Evolutionary conservation across 2,329 filamentous ascomycete species (phyloP).

Genomic region (Cercospora sesami): DNA sequence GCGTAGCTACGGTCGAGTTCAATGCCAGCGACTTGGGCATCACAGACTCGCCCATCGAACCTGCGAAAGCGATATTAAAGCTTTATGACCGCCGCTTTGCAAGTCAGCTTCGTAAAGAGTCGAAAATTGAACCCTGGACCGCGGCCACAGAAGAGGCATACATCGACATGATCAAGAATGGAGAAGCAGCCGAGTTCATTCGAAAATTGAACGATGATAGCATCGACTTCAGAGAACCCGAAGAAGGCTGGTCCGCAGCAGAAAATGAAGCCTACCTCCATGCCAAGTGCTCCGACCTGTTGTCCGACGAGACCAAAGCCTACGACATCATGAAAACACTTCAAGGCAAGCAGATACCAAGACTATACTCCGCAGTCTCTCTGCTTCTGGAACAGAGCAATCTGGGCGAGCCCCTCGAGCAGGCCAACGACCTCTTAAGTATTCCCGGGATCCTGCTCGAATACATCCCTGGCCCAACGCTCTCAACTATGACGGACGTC

Average conservation of each 20-base stretch:
- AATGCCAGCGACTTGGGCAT: not conserved
- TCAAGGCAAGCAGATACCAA: not conserved
- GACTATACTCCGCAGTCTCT: not conserved
- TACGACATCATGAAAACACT: not conserved
- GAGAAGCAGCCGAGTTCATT: constrained; percentile 5
- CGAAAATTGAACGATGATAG: constrained; percentile 1
- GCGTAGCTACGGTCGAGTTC: not conserved
- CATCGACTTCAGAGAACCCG: constrained; percentile 11
- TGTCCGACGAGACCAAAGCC: not conserved
- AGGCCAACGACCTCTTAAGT: not conserved
- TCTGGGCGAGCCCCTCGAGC: not conserved
- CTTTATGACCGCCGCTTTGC: constrained; percentile 15
- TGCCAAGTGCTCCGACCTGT: not conserved
- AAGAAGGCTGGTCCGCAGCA: constrained; percentile 12
- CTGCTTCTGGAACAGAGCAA: not conserved
- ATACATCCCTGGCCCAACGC: constrained; percentile 7
- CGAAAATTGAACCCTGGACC: not conserved
- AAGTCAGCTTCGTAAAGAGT: constrained; percentile 6
- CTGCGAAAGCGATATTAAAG: constrained; percentile 29
- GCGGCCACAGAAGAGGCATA: not conserved
- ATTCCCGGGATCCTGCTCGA: not conserved
- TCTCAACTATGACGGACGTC: constrained; percentile 3
- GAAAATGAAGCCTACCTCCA: constrained; percentile 13
- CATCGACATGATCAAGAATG: not conserved
- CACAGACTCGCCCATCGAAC: not conserved